Base-by-base conservation (phyloP, 345 rosid species). In the Euphorbia peplus region DNA sequence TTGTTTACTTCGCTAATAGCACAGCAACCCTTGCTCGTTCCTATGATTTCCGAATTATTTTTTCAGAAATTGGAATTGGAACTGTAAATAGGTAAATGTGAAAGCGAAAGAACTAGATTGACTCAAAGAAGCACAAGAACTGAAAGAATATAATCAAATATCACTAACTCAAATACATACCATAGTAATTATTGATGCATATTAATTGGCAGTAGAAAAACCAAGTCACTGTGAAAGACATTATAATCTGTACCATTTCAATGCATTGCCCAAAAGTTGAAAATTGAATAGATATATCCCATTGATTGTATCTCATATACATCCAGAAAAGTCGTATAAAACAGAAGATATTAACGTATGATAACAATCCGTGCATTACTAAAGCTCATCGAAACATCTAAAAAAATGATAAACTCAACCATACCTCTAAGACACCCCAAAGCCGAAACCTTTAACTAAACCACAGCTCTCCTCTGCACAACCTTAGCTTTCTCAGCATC, bases 401-500 rank as follows among this genome's bases (percentile, higher is more conserved):
- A 41, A 70, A 68, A 52, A 68, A 15, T 14, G 63, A 41, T 12
- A 8, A 64, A 25, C 55, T 63, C 66, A 62, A 55, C 26, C 30
- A 35, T 56, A 61, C 54, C 53, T 16, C 66, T 41, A 65, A 41
- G 6, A 35, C 50, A 61, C 54, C 53, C 12, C 66, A 48, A 65
- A 41, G 6, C 39, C 50, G 70, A 58, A 62, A 51, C 10, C 48
- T 41, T 35, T 50, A 8, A 39, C 59, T 55, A 93, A 71, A 93
- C 75, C 70, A 79, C 83, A n/a, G 86, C 82, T 61, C 44, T 79
- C 78, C 87, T 85, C 51, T 86, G 97, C 64, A 75, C 70, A 70
- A 93, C 96, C 80, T 78, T 91, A 1, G 97, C 91, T 79, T 88
- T 93, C 96, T 93, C 98, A 7, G 96, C 95, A 70, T 93, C 97